A percentile compares a stretch with the other conserved stretches of the same genome.
Evolutionary conservation across 495 filamentous ascomycete genomes (phyloP).

Genomic region (Hypoxylon trugodes): DNA sequence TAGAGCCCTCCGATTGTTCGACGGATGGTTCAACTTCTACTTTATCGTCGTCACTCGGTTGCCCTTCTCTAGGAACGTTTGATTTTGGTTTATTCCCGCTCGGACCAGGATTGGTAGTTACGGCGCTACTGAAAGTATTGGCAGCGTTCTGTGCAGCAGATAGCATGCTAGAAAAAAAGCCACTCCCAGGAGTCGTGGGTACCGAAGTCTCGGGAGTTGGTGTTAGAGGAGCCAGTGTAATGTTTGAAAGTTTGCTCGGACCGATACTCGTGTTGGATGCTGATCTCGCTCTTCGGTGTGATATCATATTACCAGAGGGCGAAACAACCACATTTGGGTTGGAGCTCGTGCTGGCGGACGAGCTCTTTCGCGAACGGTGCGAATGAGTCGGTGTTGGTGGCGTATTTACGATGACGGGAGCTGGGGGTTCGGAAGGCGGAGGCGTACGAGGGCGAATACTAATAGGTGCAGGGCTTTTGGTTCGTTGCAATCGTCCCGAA

Average conservation of each 20-base stretch:
- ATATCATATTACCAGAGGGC: conserved; percentile 74
- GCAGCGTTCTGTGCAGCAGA: conserved; percentile 94
- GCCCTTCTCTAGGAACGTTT: conserved; percentile 46
- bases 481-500: conserved; percentile 41
- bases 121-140: conserved; percentile 81
- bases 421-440: conserved; percentile 46
- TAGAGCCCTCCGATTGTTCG: conserved; percentile 44
- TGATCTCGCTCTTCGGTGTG: conserved; percentile 63
- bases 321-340: conserved; percentile 47
- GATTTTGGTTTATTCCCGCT: conserved; percentile 52
- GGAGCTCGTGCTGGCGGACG: conserved; percentile 38
- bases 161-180: conserved; percentile 94
- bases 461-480: conserved; percentile 43
- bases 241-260: conserved; percentile 91
- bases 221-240: conserved; percentile 74
- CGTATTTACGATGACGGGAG: conserved; percentile 65
- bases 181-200: conserved; percentile 56
- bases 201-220: conserved; percentile 67
- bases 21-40: conserved; percentile 59
- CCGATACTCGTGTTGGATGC: conserved; percentile 69
- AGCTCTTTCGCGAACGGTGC: conserved; percentile 33
- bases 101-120: conserved; percentile 61
- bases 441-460: conserved; percentile 56
- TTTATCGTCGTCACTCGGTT: conserved; percentile 46
- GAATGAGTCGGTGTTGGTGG: conserved; percentile 63